Evolutionary conservation across 805 yeast species (phyloP).

Genomic region (Scheffersomyces ergatensis): DNA sequence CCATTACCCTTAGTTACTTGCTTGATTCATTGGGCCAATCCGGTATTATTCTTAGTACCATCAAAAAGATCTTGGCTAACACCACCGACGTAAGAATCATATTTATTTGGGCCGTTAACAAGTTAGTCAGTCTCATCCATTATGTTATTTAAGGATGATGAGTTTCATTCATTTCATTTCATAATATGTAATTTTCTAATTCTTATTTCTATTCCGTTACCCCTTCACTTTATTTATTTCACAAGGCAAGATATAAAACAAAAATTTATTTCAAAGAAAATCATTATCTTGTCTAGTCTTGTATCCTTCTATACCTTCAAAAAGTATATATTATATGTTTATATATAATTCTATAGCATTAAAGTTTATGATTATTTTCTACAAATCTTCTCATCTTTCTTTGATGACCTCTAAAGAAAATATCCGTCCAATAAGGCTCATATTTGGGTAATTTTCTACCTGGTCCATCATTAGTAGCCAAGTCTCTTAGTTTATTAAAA

Average conservation of each 20-base stretch:
- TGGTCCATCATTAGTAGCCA: conserved; percentile 20
- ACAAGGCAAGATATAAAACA: too few species aligned
- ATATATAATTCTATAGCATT: neutral
- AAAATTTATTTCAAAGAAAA: too few species aligned
- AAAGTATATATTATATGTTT: neutral
- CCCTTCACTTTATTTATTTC: too few species aligned
- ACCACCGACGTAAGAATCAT: conserved; percentile 6
- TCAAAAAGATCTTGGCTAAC: conserved; percentile 5
- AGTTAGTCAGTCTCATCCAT: conserved; percentile 1
- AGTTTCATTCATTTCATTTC: too few species aligned
- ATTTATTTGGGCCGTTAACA: conserved; percentile 6
- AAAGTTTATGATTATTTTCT: conserved; percentile 10
- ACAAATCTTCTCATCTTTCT: conserved; percentile 14
- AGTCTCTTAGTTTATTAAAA: conserved; percentile 15
- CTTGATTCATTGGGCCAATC: conserved; percentile 6
- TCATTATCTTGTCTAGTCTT: too few species aligned
- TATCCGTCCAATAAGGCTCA: conserved; percentile 17
- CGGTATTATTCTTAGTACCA: conserved; percentile 3
- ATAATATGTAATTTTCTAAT: too few species aligned
- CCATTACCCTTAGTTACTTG: conserved; percentile 6
- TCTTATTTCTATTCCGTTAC: too few species aligned
- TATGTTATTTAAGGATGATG: neutral
- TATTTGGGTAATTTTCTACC: conserved; percentile 20
- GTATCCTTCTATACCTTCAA: neutral
- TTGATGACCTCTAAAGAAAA: conserved; percentile 16